These are phyloP conservation scores for Xylaria telfairii DNA, from an alignment of 495 filamentous ascomycete species.

Conservation along the genomic window DNA sequence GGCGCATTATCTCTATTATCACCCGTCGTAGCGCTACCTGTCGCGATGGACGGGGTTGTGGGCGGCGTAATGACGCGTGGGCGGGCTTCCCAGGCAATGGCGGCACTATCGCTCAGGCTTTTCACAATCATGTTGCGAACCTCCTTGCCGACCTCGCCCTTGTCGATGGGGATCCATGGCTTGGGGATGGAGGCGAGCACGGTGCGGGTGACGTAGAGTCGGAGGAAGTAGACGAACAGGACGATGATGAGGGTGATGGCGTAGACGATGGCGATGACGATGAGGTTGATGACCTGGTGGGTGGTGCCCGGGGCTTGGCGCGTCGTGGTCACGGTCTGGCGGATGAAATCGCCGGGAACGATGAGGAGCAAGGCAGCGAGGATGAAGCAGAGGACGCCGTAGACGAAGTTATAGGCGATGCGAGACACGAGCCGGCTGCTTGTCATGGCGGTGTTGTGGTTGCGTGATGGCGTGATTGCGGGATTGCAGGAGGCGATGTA, in stretches of 20 bases:
- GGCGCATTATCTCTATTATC: neutral
- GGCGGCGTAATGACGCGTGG: slow-evolving; percentile 61
- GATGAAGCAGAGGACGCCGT: slow-evolving; percentile 76
- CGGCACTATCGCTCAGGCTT: slow-evolving; percentile 73
- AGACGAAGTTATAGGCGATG: slow-evolving; percentile 82
- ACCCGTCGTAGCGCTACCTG: slow-evolving; percentile 22
- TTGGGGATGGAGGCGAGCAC: slow-evolving; percentile 84
- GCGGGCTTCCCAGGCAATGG: slow-evolving; percentile 77
- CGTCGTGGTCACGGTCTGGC: slow-evolving; percentile 70
- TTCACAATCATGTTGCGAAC: slow-evolving; percentile 77
- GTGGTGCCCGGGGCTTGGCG: slow-evolving; percentile 70
- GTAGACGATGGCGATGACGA: slow-evolving; percentile 81
- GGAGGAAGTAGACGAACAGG: slow-evolving; percentile 77
- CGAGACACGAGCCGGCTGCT: slow-evolving; percentile 60
- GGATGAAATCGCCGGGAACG: slow-evolving; percentile 83
- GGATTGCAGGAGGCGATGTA: neutral
- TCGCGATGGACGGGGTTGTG: slow-evolving; percentile 24
- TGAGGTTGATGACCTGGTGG: slow-evolving; percentile 75
- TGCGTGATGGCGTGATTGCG: neutral
- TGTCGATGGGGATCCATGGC: slow-evolving; percentile 79
- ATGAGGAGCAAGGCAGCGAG: slow-evolving; percentile 75
- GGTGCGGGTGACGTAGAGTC: slow-evolving; percentile 87
- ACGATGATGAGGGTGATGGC: slow-evolving; percentile 74
- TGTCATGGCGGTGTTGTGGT: slow-evolving; percentile 34
- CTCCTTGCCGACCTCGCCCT: slow-evolving; percentile 73